Evolutionary conservation across 1,284 basidiomycete species (phyloP).

Genomic region (Wallemia mellicola): DNA sequence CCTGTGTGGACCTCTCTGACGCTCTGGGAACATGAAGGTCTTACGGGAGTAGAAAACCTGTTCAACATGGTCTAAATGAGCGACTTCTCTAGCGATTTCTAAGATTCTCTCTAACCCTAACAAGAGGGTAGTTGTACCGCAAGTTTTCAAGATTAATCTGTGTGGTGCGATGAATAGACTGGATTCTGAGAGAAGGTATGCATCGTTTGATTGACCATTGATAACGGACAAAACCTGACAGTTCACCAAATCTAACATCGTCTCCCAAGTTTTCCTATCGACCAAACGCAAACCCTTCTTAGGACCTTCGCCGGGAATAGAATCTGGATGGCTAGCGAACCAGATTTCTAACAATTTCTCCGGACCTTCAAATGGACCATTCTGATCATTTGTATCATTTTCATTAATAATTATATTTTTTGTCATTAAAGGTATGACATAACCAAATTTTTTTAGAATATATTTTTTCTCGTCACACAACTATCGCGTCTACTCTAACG

Average conservation of each 20-base stretch:
- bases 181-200: constrained; percentile 92
- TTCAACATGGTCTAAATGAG: constrained; percentile 26
- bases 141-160: constrained; percentile 92
- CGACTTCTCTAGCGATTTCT: constrained; percentile 51
- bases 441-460: not conserved
- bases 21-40: constrained; percentile 97
- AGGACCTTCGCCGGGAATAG: constrained; percentile 25
- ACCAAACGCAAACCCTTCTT: constrained; percentile 39
- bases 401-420: not conserved
- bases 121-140: constrained; percentile 91
- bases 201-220: constrained; percentile 62
- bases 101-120: constrained; percentile 76
- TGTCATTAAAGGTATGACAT: too few species aligned
- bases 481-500: not conserved
- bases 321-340: constrained; percentile 28
- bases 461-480: not conserved
- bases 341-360: constrained; percentile 96
- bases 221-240: constrained; percentile 86
- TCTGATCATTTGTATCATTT: not conserved
- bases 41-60: constrained; percentile 91
- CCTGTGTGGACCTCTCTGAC: constrained; percentile 70
- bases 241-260: constrained; percentile 86
- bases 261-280: constrained; percentile 34
- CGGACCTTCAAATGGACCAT: constrained; percentile 18
- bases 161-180: constrained; percentile 89